Conservation (phyloP, 305 asterid species). For the Fraxinus platypoda region DNA sequence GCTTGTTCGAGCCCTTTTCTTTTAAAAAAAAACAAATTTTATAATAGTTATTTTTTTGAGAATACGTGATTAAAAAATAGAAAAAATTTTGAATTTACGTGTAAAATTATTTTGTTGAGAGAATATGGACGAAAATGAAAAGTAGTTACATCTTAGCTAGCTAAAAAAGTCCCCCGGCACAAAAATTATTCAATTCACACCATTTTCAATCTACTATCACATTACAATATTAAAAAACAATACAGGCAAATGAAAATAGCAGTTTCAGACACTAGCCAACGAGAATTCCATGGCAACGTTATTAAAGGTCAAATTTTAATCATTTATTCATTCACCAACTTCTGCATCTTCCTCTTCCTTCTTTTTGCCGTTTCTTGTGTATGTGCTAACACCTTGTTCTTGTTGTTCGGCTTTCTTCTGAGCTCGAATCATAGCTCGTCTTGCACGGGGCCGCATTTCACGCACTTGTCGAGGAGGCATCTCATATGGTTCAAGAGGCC, state of each 20-base stretch:
- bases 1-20: too few species aligned
- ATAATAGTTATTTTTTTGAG: not conserved
- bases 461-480: slow-evolving; percentile 92
- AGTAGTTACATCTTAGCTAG: not conserved
- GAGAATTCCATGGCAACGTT: not conserved
- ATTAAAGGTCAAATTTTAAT: not conserved
- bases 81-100: too few species aligned
- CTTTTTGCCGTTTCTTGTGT: slow-evolving; percentile 60
- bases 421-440: slow-evolving; percentile 88
- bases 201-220: not conserved
- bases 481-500: slow-evolving; percentile 57
- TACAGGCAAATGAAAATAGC: not conserved
- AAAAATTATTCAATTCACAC: not conserved
- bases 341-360: slow-evolving; percentile 43
- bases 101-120: too few species aligned
- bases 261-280: not conserved
- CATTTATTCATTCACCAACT: slow-evolving; percentile 25
- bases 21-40: too few species aligned
- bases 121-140: not conserved
- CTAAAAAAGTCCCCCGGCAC: not conserved
- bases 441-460: slow-evolving; percentile 84
- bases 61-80: too few species aligned
- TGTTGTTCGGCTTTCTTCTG: slow-evolving; percentile 83
- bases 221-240: not conserved
- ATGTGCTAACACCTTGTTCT: slow-evolving; percentile 42